Evolutionary conservation across 75 land plant genomes (phyloP).

Genomic region (Isoetes taiwanensis): DNA sequence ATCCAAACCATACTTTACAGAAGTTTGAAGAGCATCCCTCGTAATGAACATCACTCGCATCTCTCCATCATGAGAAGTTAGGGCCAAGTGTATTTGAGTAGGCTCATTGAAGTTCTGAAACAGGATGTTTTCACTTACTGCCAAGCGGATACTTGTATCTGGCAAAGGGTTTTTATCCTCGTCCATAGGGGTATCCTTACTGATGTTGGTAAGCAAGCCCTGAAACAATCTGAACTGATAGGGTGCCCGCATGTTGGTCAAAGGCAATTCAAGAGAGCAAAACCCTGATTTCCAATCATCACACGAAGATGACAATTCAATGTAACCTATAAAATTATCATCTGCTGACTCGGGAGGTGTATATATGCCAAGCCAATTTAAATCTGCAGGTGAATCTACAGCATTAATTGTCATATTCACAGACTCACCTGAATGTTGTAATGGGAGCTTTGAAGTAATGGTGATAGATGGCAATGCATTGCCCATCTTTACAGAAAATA

Average conservation of each 20-base stretch:
- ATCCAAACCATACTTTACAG: constrained; percentile 35
- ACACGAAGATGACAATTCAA: constrained; percentile 40
- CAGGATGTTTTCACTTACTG: constrained; percentile 26
- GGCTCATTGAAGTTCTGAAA: constrained; percentile 41
- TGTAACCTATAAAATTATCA: constrained; percentile 63
- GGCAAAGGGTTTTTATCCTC: constrained; percentile 70
- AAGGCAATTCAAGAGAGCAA: constrained; percentile 33
- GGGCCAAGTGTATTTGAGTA: constrained; percentile 67
- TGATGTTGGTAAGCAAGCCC: constrained; percentile 33
- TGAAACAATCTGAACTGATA: constrained; percentile 68
- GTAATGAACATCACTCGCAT: constrained; percentile 74
- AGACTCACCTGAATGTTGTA: constrained; percentile 34
- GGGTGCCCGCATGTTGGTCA: constrained; percentile 49
- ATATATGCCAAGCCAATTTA: constrained; percentile 91
- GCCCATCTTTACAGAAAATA: no score
- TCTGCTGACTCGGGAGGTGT: constrained; percentile 48
- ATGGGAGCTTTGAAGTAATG: no score
- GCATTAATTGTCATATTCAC: constrained; percentile 33
- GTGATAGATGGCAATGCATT: no score
- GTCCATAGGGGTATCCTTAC: constrained; percentile 22
- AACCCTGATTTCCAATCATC: constrained; percentile 41
- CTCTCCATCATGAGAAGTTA: constrained; percentile 41
- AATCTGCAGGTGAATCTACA: constrained; percentile 31
- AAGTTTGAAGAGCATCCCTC: constrained; percentile 29
- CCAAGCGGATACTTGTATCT: constrained; percentile 36